Base-by-base conservation (phyloP, 164 flowering plant species). In the Vitis amurensis region DNA sequence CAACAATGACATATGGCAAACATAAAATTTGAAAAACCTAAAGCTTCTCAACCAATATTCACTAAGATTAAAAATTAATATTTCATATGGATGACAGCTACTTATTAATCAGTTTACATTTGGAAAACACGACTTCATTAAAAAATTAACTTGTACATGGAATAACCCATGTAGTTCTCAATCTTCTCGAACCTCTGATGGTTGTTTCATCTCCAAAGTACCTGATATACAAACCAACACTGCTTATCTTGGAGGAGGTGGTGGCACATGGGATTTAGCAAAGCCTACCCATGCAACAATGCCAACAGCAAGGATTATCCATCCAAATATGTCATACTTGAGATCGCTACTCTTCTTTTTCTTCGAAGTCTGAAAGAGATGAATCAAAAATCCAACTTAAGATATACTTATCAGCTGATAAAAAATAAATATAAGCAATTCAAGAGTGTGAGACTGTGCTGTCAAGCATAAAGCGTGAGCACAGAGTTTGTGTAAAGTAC, bases 251-350 rank as follows among this genome's bases (percentile, higher is more conserved):
- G 88, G 83, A 15, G 93, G 83, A 37, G 89, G 82, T 12, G 89
- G 83, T 30, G 96, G 93, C 47, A 79, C 56, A 3, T 83, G 74
- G 15, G 91, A 79, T 68, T 88, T 91, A 14, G 94, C 86, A 71
- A 88, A 78, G 16, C 89, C 91, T 12, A 88, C 80, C 93, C 93
- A 89, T 31, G 89, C 81, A 51, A 85, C 84, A 61, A 91, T 73
- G 52, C 91, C 91, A 60, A 80, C 87, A 15, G 88, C 92, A 63
- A 88, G 90, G 56, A 91, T 83, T 48, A 88, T 63, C 97, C 97
- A 91, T 14, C 97, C 97, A 64, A 75, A 70, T 47, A 91, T 75
- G 74, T 91, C 97, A 65, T 89, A 88, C 76, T 76, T 88, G 56
- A 87, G 80, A 73, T 89, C 94, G 71, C 81, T 78, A 76, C 69